A percentile compares a stretch with the other conserved stretches of the same genome.
Conservation (phyloP, 345 rosid genomes). For the Eucalyptus regnans region DNA sequence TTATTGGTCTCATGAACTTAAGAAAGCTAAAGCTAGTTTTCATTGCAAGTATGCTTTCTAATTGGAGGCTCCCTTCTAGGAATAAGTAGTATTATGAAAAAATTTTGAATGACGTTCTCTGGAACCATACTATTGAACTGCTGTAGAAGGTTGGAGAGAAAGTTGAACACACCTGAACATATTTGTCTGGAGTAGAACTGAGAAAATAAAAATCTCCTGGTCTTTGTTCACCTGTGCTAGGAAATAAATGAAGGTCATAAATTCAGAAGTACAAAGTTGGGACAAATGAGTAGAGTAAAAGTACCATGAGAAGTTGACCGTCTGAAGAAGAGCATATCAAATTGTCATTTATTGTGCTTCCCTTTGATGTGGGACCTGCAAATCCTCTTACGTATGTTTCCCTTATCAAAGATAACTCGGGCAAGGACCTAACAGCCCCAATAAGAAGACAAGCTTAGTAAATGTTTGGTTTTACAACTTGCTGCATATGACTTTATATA, state of each 20-base stretch:
- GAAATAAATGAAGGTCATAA: neutral
- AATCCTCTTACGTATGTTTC: conserved; percentile 61
- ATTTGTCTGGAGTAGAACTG: conserved; percentile 46
- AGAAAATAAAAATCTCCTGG: conserved; percentile 51
- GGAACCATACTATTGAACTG: neutral
- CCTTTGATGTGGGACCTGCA: conserved; percentile 29
- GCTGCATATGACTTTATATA: neutral
- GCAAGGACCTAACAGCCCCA: conserved; percentile 45
- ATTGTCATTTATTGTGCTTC: conserved; percentile 30
- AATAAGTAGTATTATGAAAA: neutral
- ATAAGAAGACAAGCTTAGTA: neutral
- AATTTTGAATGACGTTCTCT: neutral
- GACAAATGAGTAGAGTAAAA: neutral
- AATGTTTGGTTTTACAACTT: neutral
- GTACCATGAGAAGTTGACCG: conserved; percentile 73
- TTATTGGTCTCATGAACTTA: neutral
- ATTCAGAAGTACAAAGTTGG: neutral
- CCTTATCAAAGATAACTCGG: conserved; percentile 57
- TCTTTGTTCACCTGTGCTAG: conserved; percentile 58
- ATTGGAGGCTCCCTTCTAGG: neutral
- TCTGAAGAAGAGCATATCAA: conserved; percentile 50
- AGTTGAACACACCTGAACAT: conserved; percentile 29
- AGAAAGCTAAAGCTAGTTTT: neutral
- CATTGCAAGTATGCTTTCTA: neutral
- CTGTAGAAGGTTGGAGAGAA: neutral